Base-by-base conservation (phyloP, 257 asterid genomes). In the Nicotiana attenuata region DNA sequence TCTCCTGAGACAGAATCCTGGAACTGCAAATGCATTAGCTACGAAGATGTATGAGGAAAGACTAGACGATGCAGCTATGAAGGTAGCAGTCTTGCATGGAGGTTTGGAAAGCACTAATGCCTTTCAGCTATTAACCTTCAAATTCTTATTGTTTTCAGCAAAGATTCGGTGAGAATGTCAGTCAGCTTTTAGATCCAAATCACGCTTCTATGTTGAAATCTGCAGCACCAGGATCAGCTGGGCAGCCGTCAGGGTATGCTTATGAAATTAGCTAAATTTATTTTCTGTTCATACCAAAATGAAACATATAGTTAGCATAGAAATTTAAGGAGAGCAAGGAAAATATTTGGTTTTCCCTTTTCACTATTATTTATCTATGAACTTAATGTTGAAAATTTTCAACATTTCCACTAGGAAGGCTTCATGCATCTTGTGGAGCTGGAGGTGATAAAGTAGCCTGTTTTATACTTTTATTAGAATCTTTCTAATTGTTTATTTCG, bases 31-130 rank as follows among this genome's bases (percentile, higher is more conserved):
- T 88, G 94, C 92, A 56, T 41, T 90, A 83, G 95, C 98, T 13
- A 88, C 98, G 41, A 94, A 94, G 87, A 93, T 96, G 97, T 96
- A 93, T 3, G 99, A 94, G 82, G 97, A 96, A 84, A 91, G 93
- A 83, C 80, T 96, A 88, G 99, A 94, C 9, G 99, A 94, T 90
- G 92, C 94, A 38, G 89, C 98, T 56, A 82, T 94, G 85, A 96
- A 96, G 99, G 99, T 94, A 87, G 52, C 7, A 3, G 56, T 76
- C 63, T 55, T 24, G 81, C 22, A 80, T 28, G 8, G 76, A 76
- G 68, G 76, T 60, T 76, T 53, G 35, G 57, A 71, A 5, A 65
- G 19, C 52, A 33, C 13, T 38, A 19, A 14, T 31, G 33, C 47
- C 66, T 17, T 56, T 61, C 80, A 11, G 87, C 47, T 81, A n/a